Evolutionary conservation across 2,329 filamentous ascomycete genomes (phyloP).

Genomic region (Curvularia lunata): DNA sequence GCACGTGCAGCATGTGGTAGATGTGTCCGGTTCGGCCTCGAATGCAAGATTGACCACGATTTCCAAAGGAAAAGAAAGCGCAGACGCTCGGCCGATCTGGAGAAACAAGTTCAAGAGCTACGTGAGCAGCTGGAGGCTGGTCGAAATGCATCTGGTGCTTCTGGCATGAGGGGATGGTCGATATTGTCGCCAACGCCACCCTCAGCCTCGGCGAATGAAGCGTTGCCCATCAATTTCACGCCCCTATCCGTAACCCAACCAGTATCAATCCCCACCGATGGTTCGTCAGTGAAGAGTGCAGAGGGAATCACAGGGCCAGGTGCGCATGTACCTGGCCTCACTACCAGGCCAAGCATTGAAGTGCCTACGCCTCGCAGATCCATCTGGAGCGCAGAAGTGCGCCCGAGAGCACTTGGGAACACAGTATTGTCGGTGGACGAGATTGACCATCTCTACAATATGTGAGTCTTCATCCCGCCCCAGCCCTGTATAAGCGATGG

Average conservation of each 20-base stretch:
- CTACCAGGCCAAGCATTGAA: neutral
- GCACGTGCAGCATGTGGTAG: neutral
- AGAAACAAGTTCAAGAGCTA: neutral
- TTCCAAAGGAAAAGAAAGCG: neutral
- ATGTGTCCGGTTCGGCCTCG: neutral
- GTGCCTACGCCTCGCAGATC: neutral
- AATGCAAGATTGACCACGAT: neutral
- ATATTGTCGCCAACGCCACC: neutral
- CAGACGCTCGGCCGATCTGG: neutral
- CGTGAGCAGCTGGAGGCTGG: neutral
- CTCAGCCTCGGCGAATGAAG: neutral
- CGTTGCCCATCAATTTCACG: neutral
- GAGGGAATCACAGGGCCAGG: neutral
- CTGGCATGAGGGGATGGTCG: neutral
- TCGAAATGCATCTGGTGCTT: neutral
- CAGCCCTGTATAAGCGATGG: neutral
- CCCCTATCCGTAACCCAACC: neutral
- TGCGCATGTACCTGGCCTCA: neutral
- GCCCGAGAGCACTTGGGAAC: neutral
- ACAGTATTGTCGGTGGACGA: neutral
- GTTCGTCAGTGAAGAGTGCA: neutral
- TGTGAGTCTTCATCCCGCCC: neutral
- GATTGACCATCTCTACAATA: neutral
- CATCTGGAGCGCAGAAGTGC: neutral
- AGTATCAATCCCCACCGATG: neutral